Base-by-base conservation (phyloP, 2,329 filamentous ascomycete genomes). In the Calonectria multiphialidica region DNA sequence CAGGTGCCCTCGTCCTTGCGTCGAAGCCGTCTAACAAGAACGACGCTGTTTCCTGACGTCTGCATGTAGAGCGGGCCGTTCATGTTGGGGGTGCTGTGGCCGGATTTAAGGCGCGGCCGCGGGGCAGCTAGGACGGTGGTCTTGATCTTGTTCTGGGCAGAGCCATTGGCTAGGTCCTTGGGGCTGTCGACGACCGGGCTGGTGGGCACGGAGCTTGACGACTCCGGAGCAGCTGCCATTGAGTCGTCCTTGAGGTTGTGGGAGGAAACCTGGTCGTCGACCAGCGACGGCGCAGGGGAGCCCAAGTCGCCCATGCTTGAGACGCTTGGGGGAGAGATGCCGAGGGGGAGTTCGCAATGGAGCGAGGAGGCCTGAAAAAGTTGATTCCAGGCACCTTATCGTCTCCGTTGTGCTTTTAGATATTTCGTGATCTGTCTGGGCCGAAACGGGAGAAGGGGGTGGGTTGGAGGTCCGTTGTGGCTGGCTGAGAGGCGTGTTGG, bases 1-100 rank as follows among this genome's bases (percentile, higher is more conserved):
- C 90, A 85, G 47, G 91, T 86, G 68, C 91, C 88, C 76, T 93
- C 89, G 64, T 91, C 90, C 82, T 91, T 92, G 80, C 87, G 86
- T 85, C 89, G 92, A 74, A 89, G 83, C 75, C 90, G 88, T 77
- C 89, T 87, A 57, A 90, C 86, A 30, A 90, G 84, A 59, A 90
- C 86, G 57, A 87, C 86, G 71, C 88, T 90, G 80, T 85, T 86
- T 76, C 83, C 81, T 40, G 85, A 86, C 33, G 84, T 87, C 80
- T 90, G 89, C 86, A 87, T 89, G 80, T 91, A 91, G 62, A 90
- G 83, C n/a, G 88, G 88, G 3, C 88, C 87, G 77, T 89, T 89
- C 86, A 89, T 89, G 75, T 85, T 87, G 70, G 82, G 75, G 44
- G 78, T 82, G 79, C 81, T 83, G 66, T 82, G 78, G 65, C 78